Conservation (phyloP, 2,329 filamentous ascomycete genomes). For the Aspergillus spinulosporus region DNA sequence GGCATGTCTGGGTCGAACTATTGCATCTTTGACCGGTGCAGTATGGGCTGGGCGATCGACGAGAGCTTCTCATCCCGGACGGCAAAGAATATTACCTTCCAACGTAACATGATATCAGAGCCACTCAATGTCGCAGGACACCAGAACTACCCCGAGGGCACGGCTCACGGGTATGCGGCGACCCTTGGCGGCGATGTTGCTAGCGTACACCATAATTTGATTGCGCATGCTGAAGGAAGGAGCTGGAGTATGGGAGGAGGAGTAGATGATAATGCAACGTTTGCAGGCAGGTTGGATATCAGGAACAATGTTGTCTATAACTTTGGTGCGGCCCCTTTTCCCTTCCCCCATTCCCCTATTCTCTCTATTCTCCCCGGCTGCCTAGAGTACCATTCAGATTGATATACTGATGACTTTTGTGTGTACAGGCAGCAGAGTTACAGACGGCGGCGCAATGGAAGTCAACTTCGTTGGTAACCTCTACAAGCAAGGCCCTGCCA, state of each 20-base stretch:
- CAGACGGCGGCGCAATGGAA: constrained; percentile 16
- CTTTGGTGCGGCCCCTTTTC: constrained; percentile 10
- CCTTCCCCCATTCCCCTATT: no score
- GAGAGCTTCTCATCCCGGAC: constrained; percentile 13
- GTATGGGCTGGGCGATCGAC: constrained; percentile 17
- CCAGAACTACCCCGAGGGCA: constrained; percentile 15
- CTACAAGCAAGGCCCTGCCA: constrained; percentile 13
- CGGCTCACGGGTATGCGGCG: constrained; percentile 15
- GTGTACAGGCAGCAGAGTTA: constrained; percentile 15
- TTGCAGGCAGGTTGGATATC: constrained; percentile 15
- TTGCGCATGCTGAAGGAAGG: constrained; percentile 14
- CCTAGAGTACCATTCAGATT: not conserved
- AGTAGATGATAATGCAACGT: constrained; percentile 11
- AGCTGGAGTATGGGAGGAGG: constrained; percentile 19
- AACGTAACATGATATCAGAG: constrained; percentile 17
- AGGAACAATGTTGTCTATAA: constrained; percentile 18
- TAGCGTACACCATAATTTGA: constrained; percentile 15
- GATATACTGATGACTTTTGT: no score
- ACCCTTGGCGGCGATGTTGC: constrained; percentile 13
- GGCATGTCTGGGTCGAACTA: constrained; percentile 15
- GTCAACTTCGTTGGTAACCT: constrained; percentile 17
- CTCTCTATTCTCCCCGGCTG: no score
- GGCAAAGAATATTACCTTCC: constrained; percentile 17
- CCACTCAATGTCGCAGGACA: constrained; percentile 15
- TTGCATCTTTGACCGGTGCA: constrained; percentile 14